phyloP scores from a whole-genome alignment of 2,329 filamentous ascomycete genomes.

The Bipolaris oryzae region DNA sequence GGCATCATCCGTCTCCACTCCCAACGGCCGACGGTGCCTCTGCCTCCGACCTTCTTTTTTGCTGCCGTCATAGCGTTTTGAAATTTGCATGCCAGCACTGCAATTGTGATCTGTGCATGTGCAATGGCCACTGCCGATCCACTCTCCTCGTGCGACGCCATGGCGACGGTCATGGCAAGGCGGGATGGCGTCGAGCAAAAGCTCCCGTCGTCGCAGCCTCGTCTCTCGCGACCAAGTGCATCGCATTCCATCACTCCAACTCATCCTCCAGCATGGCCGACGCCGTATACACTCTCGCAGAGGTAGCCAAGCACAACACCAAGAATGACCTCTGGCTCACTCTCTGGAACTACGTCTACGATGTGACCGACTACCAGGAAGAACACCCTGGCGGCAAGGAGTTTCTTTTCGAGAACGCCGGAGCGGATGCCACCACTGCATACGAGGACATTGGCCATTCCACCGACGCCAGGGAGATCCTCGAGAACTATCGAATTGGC shows the following conservation, averaged over 20 bases:
- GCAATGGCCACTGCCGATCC: constrained; percentile 8
- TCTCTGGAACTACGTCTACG: constrained; percentile 57
- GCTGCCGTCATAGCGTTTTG: constrained; percentile 6
- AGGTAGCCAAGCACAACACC: constrained; percentile 57
- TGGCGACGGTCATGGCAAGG: neutral
- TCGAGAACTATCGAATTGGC: constrained; percentile 47
- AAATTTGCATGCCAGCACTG: constrained; percentile 7
- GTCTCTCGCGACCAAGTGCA: neutral
- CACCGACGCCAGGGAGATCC: constrained; percentile 53
- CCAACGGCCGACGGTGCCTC: neutral
- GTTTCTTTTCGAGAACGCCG: constrained; percentile 51
- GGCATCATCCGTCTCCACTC: neutral
- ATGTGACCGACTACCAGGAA: constrained; percentile 63
- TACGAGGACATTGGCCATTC: constrained; percentile 56
- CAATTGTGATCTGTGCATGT: constrained; percentile 7
- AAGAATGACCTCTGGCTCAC: constrained; percentile 61
- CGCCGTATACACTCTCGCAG: constrained; percentile 19
- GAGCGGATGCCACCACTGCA: constrained; percentile 52
- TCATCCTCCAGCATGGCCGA: constrained; percentile 13
- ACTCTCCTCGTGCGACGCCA: neutral
- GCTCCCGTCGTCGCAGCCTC: neutral
- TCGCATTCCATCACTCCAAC: neutral
- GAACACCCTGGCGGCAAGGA: constrained; percentile 62
- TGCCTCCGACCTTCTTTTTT: no score
- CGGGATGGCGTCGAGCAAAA: neutral